Evolutionary conservation across 1,284 basidiomycete genomes (phyloP), one percentile per base, ranked within the genome.

Genomic region (Cronartium quercuum): DNA sequence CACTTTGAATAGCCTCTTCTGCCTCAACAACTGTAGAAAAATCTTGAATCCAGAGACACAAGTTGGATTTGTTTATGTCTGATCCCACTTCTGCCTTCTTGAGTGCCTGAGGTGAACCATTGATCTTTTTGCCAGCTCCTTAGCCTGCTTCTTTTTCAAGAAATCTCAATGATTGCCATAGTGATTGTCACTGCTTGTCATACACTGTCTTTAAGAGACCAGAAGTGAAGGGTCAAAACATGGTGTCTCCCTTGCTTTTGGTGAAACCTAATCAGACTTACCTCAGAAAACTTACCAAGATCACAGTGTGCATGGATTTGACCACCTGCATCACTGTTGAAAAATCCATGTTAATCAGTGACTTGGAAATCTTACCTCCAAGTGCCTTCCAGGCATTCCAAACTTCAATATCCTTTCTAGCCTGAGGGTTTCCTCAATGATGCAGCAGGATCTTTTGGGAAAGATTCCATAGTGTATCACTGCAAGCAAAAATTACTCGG

Each of bases 1-100:
- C 65, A 10, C 21, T 38, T 5, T 68, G 47, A 37, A 55, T 68
- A n/a, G 47, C 42, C 12, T n/a, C 18, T 3, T 58, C n/a, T 0
- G 47, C 66, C 18, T 68, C 42, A 47, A 68, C 40, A 2, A 66
- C 64, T 7, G 64, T 66, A 1, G 64, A 37, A 42, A 66, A 66
- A 15, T 66, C 64, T 2, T 42, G 37, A 7, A 66, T 1, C 5
- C 41, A 15, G 29, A 66, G 40, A 6, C 40, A n/a, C 12, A 42
- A 42, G 21, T 66, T 66, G 10, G 18, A 44, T 3, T n/a, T n/a
- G n/a, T n/a, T n/a, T n/a, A n/a, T n/a, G n/a, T n/a, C n/a, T n/a
- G n/a, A n/a, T n/a, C n/a, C n/a, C n/a, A n/a, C n/a, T n/a, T n/a
- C n/a, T n/a, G n/a, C n/a, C n/a, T n/a, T n/a, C n/a, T n/a, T n/a